phyloP scores from a whole-genome alignment of 2,329 filamentous ascomycete species.

The Colletotrichum gigasporum region DNA sequence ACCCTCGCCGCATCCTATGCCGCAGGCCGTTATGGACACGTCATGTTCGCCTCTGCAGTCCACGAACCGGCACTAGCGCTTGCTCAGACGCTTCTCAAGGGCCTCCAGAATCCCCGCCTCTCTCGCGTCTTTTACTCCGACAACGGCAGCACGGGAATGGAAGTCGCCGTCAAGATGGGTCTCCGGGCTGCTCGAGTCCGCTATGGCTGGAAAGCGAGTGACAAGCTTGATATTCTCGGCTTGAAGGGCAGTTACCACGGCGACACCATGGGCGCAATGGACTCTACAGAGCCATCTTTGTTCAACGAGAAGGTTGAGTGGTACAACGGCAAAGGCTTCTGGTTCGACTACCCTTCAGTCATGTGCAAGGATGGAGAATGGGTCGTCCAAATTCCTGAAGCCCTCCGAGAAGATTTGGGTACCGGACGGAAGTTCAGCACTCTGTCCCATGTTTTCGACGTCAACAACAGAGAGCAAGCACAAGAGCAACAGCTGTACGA shows the following conservation, averaged over 20 bases:
- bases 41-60: conserved; percentile 86
- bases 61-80: conserved; percentile 80
- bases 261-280: conserved; percentile 90
- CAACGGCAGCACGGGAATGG: conserved; percentile 84
- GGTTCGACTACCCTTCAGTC: conserved; percentile 83
- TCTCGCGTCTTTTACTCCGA: conserved; percentile 83
- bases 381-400: conserved; percentile 66
- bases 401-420: conserved; percentile 57
- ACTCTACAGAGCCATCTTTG: conserved; percentile 79
- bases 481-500: conserved; percentile 63
- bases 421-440: conserved; percentile 53
- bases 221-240: conserved; percentile 74
- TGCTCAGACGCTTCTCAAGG: conserved; percentile 69
- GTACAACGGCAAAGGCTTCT: conserved; percentile 81
- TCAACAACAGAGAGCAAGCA: conserved; percentile 56
- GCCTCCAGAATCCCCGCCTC: conserved; percentile 71
- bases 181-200: conserved; percentile 73
- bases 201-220: conserved; percentile 70
- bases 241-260: conserved; percentile 86
- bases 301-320: conserved; percentile 88
- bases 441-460: conserved; percentile 68
- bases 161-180: conserved; percentile 88
- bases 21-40: conserved; percentile 84
- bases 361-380: conserved; percentile 73
- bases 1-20: conserved; percentile 82